A percentile compares a stretch with the other conserved stretches of the same genome.
Conservation (phyloP, 2,329 filamentous ascomycete species). For the Talaromyces sp. region DNA sequence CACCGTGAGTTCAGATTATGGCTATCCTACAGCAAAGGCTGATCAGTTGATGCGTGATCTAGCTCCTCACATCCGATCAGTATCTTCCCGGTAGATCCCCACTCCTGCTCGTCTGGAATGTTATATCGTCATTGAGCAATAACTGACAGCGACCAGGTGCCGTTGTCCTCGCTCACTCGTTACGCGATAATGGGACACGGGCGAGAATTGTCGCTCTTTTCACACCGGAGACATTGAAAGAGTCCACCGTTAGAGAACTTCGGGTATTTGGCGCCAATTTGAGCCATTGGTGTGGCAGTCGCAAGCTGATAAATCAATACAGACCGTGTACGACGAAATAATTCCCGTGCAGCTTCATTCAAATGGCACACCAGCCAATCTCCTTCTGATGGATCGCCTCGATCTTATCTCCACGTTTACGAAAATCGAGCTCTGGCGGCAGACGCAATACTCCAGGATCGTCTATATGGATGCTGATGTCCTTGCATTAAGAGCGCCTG, state of each 20-base stretch:
- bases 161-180: slow-evolving; percentile 86
- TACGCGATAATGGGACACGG: slow-evolving; percentile 81
- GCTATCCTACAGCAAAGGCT: not conserved
- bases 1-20: slow-evolving; percentile 49
- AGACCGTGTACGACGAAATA: slow-evolving; percentile 84
- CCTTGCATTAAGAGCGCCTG: slow-evolving; percentile 82
- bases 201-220: slow-evolving; percentile 84
- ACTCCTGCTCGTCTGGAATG: not conserved
- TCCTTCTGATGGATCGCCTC: slow-evolving; percentile 85
- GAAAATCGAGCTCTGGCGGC: slow-evolving; percentile 92
- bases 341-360: slow-evolving; percentile 77
- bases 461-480: slow-evolving; percentile 95
- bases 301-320: slow-evolving; percentile 24
- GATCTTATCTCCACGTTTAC: slow-evolving; percentile 93
- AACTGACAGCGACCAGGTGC: slow-evolving; percentile 59
- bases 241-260: slow-evolving; percentile 72
- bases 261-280: slow-evolving; percentile 50
- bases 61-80: slow-evolving; percentile 88
- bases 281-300: not conserved
- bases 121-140: not conserved
- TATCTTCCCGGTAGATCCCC: slow-evolving; percentile 77
- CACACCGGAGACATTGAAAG: slow-evolving; percentile 73
- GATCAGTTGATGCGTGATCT: slow-evolving; percentile 19
- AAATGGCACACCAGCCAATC: slow-evolving; percentile 73
- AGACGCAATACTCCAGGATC: slow-evolving; percentile 83